Conservation (phyloP, 1,284 basidiomycete genomes). For the Sphaerobolus stellatus region DNA sequence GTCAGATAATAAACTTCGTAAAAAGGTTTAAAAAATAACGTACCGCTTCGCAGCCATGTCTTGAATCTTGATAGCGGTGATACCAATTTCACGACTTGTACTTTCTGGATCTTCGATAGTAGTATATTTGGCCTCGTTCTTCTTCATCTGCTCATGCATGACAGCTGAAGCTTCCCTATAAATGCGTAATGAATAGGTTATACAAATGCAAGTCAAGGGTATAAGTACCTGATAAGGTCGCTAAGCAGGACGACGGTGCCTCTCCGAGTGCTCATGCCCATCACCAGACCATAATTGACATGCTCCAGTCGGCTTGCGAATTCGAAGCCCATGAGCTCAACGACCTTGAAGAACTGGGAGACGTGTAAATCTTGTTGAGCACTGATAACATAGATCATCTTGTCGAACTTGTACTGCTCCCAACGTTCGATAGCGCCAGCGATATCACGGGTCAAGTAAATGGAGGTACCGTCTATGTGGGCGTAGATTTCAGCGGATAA, state of each 20-base stretch:
- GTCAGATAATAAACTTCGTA: conserved; percentile 3
- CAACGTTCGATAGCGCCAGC: conserved; percentile 92
- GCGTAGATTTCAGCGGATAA: not conserved
- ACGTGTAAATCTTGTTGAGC: conserved; percentile 95
- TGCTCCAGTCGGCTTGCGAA: conserved; percentile 86
- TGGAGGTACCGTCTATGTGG: conserved; percentile 84
- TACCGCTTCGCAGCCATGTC: conserved; percentile 95
- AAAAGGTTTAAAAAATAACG: conserved; percentile 20
- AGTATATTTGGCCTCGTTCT: conserved; percentile 92
- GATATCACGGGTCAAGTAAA: conserved; percentile 98
- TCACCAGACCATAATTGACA: conserved; percentile 90
- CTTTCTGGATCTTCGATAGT: conserved; percentile 86
- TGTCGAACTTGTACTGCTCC: conserved; percentile 93
- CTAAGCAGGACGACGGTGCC: conserved; percentile 97
- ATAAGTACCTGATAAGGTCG: conserved; percentile 72
- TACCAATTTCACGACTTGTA: conserved; percentile 85
- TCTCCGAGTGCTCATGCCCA: conserved; percentile 96
- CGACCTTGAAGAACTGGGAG: conserved; percentile 92
- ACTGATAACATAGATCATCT: conserved; percentile 96
- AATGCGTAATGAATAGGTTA: not conserved
- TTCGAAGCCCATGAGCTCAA: conserved; percentile 86
- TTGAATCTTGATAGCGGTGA: conserved; percentile 97
- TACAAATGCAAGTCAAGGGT: not conserved
- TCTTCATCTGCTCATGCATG: conserved; percentile 97
- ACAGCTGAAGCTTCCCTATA: conserved; percentile 74